These are phyloP conservation scores for Saccharomycopsis phalli DNA, from an alignment of 1,139 yeast species.

Conservation along the genomic window DNA sequence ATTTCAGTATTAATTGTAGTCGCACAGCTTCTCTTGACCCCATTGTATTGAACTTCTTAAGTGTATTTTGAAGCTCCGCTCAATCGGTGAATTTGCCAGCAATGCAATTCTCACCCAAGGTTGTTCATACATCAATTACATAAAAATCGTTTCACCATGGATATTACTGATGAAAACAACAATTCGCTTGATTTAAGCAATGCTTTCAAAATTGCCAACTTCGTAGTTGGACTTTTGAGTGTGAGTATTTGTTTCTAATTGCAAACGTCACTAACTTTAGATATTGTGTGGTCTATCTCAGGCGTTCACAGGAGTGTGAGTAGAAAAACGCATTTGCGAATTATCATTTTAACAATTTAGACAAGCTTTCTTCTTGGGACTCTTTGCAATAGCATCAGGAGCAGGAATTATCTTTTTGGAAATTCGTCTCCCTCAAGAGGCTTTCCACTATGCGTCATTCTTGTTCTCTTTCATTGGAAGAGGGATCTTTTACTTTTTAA, in stretches of 20 bases:
- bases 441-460: conserved; percentile 68
- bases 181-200: conserved; percentile 24
- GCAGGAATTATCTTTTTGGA: conserved; percentile 45
- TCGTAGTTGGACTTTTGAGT: conserved; percentile 52
- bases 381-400: conserved; percentile 49
- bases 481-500: conserved; percentile 61
- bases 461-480: conserved; percentile 78
- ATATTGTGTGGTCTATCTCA: conserved; percentile 51
- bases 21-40: too few species aligned
- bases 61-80: too few species aligned
- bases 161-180: conserved; percentile 5
- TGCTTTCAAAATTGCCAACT: conserved; percentile 54
- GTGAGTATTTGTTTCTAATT: conserved; percentile 37
- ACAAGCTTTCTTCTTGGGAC: conserved; percentile 38
- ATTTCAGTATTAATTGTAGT: too few species aligned
- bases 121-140: background rate
- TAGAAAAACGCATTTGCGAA: conserved; percentile 20
- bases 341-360: background rate
- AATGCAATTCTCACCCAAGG: too few species aligned
- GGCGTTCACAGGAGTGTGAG: conserved; percentile 49
- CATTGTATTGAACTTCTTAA: too few species aligned
- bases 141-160: conserved; percentile 7
- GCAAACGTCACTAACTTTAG: conserved; percentile 26
- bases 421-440: conserved; percentile 57
- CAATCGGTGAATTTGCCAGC: too few species aligned